Conservation (phyloP, 805 yeast genomes). For the Candida nanaspora region DNA sequence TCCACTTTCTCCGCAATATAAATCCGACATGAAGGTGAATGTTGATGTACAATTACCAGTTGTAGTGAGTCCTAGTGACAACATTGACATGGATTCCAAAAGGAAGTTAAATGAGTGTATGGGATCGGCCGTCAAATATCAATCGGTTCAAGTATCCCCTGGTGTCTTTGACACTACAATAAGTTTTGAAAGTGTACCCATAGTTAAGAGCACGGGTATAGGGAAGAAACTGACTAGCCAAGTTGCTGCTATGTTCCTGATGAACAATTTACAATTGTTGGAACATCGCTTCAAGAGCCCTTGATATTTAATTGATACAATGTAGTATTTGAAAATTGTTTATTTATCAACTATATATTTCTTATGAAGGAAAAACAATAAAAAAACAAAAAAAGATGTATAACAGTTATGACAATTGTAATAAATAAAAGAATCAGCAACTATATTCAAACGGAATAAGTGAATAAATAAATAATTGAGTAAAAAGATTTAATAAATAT, state of each 20-base stretch:
- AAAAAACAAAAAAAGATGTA: constrained; percentile 7
- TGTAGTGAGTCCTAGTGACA: too few relatives aligned
- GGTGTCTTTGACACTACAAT: neutral
- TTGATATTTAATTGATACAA: too few relatives aligned
- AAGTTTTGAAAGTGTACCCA: too few relatives aligned
- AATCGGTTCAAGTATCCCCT: neutral
- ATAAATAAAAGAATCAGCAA: neutral
- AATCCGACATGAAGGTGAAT: too few relatives aligned
- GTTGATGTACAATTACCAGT: too few relatives aligned
- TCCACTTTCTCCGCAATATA: too few relatives aligned
- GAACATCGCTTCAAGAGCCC: too few relatives aligned
- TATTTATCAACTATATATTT: too few relatives aligned
- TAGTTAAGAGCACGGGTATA: neutral
- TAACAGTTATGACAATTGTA: constrained; percentile 3
- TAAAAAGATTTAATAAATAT: too few relatives aligned
- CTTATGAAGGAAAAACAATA: neutral
- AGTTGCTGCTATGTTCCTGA: neutral
- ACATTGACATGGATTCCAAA: neutral
- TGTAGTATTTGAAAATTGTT: too few relatives aligned
- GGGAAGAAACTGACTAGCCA: neutral
- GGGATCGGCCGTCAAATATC: neutral
- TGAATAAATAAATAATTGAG: constrained; percentile 2
- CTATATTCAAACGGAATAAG: neutral
- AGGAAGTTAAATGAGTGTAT: neutral
- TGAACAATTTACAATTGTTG: neutral